Conservation (phyloP, 176 grass and related monocot species). For the Luzula sylvatica region DNA sequence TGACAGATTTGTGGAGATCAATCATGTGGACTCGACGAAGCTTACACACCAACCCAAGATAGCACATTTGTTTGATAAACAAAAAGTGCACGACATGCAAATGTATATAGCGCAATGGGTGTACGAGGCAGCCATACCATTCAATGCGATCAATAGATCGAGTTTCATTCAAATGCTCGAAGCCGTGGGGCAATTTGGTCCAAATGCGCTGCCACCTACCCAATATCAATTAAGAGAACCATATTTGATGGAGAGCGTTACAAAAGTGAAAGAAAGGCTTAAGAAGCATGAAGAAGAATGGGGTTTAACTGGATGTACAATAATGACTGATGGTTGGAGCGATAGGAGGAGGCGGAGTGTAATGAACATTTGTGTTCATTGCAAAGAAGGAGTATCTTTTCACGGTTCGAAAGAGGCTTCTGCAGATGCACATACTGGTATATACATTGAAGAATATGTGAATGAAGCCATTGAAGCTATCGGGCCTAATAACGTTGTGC, state of each 20-base stretch:
- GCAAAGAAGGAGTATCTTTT: constrained; percentile 8
- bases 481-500: constrained; percentile 1
- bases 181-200: constrained; percentile 10
- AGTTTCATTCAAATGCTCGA: background rate
- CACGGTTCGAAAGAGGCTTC: background rate
- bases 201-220: background rate
- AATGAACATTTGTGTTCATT: constrained; percentile 9
- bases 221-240: constrained; percentile 1
- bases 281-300: too few relatives aligned
- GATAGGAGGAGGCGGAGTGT: background rate
- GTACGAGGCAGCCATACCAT: too few relatives aligned
- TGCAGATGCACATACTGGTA: constrained; percentile 1
- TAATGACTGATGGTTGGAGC: constrained; percentile 5
- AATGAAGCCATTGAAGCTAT: constrained; percentile 2
- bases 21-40: too few relatives aligned
- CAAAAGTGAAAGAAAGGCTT: too few relatives aligned
- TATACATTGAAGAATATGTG: constrained; percentile 1
- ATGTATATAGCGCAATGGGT: too few relatives aligned
- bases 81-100: too few relatives aligned
- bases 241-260: background rate
- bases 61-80: too few relatives aligned
- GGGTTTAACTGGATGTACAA: background rate
- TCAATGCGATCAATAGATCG: background rate
- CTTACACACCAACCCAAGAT: too few relatives aligned
- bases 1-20: too few relatives aligned